These are phyloP conservation scores for Fusarium papillatum DNA, from an alignment of 2,329 filamentous ascomycete genomes.

Conservation along the genomic window DNA sequence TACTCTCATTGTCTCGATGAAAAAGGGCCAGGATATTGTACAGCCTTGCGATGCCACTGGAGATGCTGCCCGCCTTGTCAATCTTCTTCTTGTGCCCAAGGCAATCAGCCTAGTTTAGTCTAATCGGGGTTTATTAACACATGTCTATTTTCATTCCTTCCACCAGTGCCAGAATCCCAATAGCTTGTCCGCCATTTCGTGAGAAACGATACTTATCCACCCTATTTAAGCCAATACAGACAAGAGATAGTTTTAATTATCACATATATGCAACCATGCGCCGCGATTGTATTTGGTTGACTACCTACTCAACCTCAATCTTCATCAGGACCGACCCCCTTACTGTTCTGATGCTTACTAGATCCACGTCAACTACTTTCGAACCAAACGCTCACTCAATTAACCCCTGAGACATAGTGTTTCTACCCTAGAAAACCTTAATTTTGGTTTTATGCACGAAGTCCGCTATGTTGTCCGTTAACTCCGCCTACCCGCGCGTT, in stretches of 20 bases:
- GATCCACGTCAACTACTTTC: neutral
- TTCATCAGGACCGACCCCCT: neutral
- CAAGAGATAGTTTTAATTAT: neutral
- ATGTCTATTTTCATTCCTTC: neutral
- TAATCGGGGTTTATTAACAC: neutral
- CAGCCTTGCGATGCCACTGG: neutral
- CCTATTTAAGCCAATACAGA: neutral
- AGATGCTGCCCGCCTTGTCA: neutral
- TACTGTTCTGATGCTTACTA: neutral
- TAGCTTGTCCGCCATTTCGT: neutral
- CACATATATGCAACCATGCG: neutral
- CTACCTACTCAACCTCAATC: neutral
- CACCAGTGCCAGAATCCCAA: neutral
- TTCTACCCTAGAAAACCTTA: neutral
- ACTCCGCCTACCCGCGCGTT: neutral
- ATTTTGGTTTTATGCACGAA: neutral
- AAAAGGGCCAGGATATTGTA: neutral
- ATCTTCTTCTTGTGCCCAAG: neutral
- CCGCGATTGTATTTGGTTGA: neutral
- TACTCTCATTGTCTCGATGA: neutral
- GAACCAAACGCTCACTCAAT: neutral
- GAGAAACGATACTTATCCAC: neutral
- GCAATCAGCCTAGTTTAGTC: rapidly evolving
- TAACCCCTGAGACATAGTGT: neutral
- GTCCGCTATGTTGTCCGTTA: neutral